Evolutionary conservation across 2,329 filamentous ascomycete species (phyloP).

Genomic region (Blumeriella jaapii): DNA sequence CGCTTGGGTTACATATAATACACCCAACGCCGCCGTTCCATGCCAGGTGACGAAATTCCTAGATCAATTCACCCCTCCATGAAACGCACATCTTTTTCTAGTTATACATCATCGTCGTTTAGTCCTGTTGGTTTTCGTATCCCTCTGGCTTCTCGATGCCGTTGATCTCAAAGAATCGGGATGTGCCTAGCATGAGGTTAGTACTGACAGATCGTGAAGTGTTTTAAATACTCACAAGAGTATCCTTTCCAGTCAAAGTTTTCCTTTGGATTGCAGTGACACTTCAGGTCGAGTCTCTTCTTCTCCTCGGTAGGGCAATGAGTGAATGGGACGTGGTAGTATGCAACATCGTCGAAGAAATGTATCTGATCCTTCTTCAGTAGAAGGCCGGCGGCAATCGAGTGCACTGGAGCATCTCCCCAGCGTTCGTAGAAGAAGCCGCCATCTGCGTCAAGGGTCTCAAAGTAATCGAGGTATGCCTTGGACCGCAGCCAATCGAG

Average conservation of each 20-base stretch:
- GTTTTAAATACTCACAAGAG: slow-evolving; percentile 59
- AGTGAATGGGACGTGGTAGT: slow-evolving; percentile 95
- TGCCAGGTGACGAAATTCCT: slow-evolving; percentile 7
- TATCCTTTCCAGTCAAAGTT: slow-evolving; percentile 99
- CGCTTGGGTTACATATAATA: slow-evolving; percentile 2
- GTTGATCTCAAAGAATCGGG: slow-evolving; percentile 76
- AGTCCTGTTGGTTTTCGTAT: slow-evolving; percentile 60
- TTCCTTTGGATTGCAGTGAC: slow-evolving; percentile 87
- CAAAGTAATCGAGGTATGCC: slow-evolving; percentile 84
- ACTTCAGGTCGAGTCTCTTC: slow-evolving; percentile 71
- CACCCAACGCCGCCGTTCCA: slow-evolving; percentile 10
- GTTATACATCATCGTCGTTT: slow-evolving; percentile 18
- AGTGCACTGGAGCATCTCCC: slow-evolving; percentile 96
- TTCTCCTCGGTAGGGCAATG: slow-evolving; percentile 92
- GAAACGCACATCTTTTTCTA: slow-evolving; percentile 8
- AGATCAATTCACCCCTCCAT: slow-evolving; percentile 9
- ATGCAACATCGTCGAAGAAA: slow-evolving; percentile 98
- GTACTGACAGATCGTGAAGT: slow-evolving; percentile 4
- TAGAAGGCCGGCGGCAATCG: slow-evolving; percentile 82
- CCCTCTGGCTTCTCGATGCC: slow-evolving; percentile 72
- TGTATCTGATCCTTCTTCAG: slow-evolving; percentile 90
- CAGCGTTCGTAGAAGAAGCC: slow-evolving; percentile 99
- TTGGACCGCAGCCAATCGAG: slow-evolving; percentile 86
- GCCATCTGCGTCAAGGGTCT: slow-evolving; percentile 75
- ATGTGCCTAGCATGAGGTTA: slow-evolving; percentile 52